These are phyloP conservation scores for Verticillium albo-atrum DNA, from an alignment of 2,329 filamentous ascomycete species.

Conservation along the genomic window DNA sequence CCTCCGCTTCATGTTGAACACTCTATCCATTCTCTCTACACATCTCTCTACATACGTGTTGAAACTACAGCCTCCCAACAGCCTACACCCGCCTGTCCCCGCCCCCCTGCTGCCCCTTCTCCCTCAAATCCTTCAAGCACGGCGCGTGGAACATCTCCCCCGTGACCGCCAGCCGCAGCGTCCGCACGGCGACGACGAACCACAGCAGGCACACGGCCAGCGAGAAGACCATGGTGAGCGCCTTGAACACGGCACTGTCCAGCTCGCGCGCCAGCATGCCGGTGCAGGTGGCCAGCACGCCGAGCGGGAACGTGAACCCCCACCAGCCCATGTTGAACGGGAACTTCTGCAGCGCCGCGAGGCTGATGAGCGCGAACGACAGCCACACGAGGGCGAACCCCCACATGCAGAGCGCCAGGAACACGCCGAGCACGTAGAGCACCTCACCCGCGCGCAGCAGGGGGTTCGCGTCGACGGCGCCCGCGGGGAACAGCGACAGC, in stretches of 20 bases:
- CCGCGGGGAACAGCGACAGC: conserved; percentile 32
- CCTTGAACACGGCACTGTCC: conserved; percentile 37
- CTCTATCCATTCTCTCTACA: no score
- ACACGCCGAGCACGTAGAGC: conserved; percentile 54
- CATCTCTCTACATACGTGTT: no score
- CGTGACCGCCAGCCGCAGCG: conserved; percentile 28
- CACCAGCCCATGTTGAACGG: conserved; percentile 45
- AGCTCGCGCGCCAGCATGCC: conserved; percentile 33
- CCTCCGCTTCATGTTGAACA: no score
- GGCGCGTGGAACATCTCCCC: conserved; percentile 42
- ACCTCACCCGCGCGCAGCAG: conserved; percentile 41
- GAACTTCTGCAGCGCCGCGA: conserved; percentile 29
- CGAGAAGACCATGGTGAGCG: conserved; percentile 35
- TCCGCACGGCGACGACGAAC: conserved; percentile 34
- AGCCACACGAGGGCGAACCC: conserved; percentile 40
- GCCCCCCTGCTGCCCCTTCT: conserved; percentile 22
- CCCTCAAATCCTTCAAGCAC: conserved; percentile 32
- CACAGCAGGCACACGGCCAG: conserved; percentile 35
- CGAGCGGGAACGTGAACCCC: conserved; percentile 42
- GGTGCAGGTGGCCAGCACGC: conserved; percentile 38
- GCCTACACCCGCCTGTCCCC: conserved; percentile 22
- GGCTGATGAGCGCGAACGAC: conserved; percentile 36
- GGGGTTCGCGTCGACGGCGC: conserved; percentile 40
- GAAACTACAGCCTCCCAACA: conserved; percentile 20
- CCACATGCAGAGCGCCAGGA: conserved; percentile 37